Conservation (phyloP, 169 alveolate species). For the Eimeria praecox region DNA sequence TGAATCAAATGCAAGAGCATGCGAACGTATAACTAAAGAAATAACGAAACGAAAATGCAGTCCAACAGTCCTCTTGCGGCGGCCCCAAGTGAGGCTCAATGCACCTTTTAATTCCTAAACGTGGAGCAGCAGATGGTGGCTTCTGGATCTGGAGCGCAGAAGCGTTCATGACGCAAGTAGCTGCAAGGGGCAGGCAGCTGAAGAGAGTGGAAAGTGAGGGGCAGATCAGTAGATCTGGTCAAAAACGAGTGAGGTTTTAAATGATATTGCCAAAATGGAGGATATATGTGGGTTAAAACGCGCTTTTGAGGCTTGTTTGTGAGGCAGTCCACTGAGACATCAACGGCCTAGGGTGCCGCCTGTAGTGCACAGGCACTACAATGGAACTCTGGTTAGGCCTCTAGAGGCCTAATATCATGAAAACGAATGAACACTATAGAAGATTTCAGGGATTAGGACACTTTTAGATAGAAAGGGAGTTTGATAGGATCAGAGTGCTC, state of each 20-base stretch:
- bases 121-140: not conserved
- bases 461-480: too few relatives aligned
- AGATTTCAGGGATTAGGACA: too few relatives aligned
- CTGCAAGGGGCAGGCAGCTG: not conserved
- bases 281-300: not conserved
- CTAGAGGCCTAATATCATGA: too few relatives aligned
- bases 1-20: not conserved
- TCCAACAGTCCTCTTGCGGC: not conserved
- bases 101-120: not conserved
- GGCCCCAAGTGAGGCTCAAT: not conserved
- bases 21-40: not conserved
- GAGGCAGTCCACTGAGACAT: not conserved
- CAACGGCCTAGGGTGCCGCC: not conserved
- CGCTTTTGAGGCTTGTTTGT: not conserved
- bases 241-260: not conserved
- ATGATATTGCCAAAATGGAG: not conserved
- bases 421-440: too few relatives aligned
- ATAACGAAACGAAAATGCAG: not conserved
- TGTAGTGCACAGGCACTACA: too few relatives aligned
- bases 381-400: too few relatives aligned
- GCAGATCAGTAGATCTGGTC: not conserved
- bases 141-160: not conserved
- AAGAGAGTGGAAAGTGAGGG: not conserved
- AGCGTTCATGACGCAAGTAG: not conserved
- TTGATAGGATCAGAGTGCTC: too few relatives aligned